Conservation (phyloP, 1,284 basidiomycete species). For the Ceratorhiza oryzae-sativae region DNA sequence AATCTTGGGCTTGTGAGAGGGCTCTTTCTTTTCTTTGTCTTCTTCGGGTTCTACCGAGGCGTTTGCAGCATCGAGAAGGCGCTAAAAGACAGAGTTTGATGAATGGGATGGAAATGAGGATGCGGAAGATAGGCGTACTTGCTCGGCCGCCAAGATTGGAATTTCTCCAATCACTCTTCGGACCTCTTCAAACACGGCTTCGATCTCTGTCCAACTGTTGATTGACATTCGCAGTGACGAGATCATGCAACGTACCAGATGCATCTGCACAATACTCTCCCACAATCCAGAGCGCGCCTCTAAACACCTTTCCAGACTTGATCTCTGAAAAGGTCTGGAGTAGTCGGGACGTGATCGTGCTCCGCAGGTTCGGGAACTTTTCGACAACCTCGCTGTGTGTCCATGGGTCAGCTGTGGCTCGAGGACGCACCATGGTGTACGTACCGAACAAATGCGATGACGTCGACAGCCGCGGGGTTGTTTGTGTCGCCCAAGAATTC, state of each 20-base stretch:
- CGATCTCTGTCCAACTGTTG: slow-evolving; percentile 61
- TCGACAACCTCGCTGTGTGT: slow-evolving; percentile 88
- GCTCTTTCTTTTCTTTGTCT: slow-evolving; percentile 52
- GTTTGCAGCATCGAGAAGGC: slow-evolving; percentile 73
- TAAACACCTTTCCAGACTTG: slow-evolving; percentile 97
- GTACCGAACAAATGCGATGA: slow-evolving; percentile 92
- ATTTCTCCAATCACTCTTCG: slow-evolving; percentile 93
- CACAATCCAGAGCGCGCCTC: slow-evolving; percentile 96
- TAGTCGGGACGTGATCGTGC: slow-evolving; percentile 86
- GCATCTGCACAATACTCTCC: slow-evolving; percentile 87
- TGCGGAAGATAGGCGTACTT: slow-evolving; percentile 51
- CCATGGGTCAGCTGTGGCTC: background rate
- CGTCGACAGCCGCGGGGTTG: slow-evolving; percentile 94
- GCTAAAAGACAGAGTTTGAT: slow-evolving; percentile 47
- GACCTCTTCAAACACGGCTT: slow-evolving; percentile 79
- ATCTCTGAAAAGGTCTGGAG: slow-evolving; percentile 86
- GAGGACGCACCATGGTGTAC: background rate
- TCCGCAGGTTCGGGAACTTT: slow-evolving; percentile 91
- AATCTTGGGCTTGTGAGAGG: slow-evolving; percentile 60
- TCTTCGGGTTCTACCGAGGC: slow-evolving; percentile 62
- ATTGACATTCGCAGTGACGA: background rate
- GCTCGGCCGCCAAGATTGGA: slow-evolving; percentile 92
- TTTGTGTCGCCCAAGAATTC: slow-evolving; percentile 97
- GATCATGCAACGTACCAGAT: slow-evolving; percentile 47
- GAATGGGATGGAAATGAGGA: background rate